A percentile compares a stretch with the other conserved stretches of the same genome.
Evolutionary conservation across 2,329 filamentous ascomycete species (phyloP).

Genomic region (Fusarium goolgardi): DNA sequence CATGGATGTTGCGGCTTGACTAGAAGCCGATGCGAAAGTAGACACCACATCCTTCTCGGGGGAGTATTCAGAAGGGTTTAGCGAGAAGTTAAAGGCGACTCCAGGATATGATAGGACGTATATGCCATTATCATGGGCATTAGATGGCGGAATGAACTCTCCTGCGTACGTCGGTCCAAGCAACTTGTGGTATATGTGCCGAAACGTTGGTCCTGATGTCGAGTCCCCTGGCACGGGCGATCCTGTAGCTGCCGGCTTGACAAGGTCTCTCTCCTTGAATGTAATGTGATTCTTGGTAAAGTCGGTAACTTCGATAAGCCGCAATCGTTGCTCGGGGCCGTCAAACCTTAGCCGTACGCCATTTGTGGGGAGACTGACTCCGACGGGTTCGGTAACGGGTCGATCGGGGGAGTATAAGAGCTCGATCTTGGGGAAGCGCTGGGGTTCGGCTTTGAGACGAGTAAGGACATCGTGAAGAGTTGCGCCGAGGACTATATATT

Average conservation of each 20-base stretch:
- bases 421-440: constrained; percentile 84
- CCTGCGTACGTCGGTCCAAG: constrained; percentile 94
- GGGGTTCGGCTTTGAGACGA: constrained; percentile 87
- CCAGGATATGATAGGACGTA: constrained; percentile 96
- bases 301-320: constrained; percentile 90
- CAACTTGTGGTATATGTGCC: constrained; percentile 91
- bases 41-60: constrained; percentile 84
- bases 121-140: constrained; percentile 69
- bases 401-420: constrained; percentile 80
- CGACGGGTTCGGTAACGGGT: constrained; percentile 80
- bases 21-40: constrained; percentile 81
- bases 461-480: constrained; percentile 91
- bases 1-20: constrained; percentile 84
- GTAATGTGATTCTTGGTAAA: constrained; percentile 86
- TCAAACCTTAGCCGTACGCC: constrained; percentile 93
- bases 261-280: constrained; percentile 82
- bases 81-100: constrained; percentile 89
- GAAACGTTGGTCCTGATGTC: constrained; percentile 76
- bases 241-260: constrained; percentile 66
- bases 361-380: constrained; percentile 82
- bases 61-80: constrained; percentile 80
- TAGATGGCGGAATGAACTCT: constrained; percentile 81
- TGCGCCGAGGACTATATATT: constrained; percentile 79
- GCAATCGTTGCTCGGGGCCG: constrained; percentile 88
- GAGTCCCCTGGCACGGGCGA: constrained; percentile 52